These are phyloP conservation scores for Manihot esculenta DNA, from an alignment of 441 rosid genomes.

Conservation along the genomic window DNA sequence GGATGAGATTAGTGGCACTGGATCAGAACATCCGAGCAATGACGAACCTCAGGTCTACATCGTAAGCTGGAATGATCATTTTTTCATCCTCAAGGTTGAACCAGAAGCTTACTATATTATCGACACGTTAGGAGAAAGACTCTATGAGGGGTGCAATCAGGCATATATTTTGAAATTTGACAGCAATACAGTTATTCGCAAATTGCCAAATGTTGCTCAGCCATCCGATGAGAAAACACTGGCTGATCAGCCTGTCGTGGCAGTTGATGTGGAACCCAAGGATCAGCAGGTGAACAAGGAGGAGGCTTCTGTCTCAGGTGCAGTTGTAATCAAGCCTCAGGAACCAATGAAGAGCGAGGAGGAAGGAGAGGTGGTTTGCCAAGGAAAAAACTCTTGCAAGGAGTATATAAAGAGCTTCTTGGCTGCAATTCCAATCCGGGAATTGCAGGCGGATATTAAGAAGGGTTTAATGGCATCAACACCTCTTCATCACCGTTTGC, in stretches of 20 bases:
- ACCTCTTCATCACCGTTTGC: conserved; percentile 73
- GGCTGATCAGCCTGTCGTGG: conserved; percentile 36
- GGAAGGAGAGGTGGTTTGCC: conserved; percentile 49
- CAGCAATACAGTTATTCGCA: conserved; percentile 43
- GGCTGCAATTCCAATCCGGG: conserved; percentile 85
- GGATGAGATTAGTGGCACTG: conserved; percentile 65
- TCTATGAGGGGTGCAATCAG: conserved; percentile 81
- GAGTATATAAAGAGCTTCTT: conserved; percentile 89
- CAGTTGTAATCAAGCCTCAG: conserved; percentile 17
- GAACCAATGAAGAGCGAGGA: conserved; percentile 29
- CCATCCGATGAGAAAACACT: conserved; percentile 41
- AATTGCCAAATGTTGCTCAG: conserved; percentile 31
- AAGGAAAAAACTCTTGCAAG: conserved; percentile 83
- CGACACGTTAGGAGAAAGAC: conserved; percentile 89
- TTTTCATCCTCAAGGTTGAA: conserved; percentile 74
- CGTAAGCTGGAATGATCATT: conserved; percentile 94
- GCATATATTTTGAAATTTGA: conserved; percentile 87
- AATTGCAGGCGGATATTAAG: conserved; percentile 75
- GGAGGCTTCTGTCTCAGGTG: conserved; percentile 25
- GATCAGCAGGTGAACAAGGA: conserved; percentile 18
- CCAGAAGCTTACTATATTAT: conserved; percentile 79
- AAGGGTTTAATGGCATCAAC: conserved; percentile 66
- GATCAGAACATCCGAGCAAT: conserved; percentile 33
- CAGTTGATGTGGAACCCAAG: conserved; percentile 27
- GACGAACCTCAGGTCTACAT: conserved; percentile 58